These are phyloP conservation scores for Exserohilum turcica DNA, from an alignment of 2,329 filamentous ascomycete species.

Conservation along the genomic window DNA sequence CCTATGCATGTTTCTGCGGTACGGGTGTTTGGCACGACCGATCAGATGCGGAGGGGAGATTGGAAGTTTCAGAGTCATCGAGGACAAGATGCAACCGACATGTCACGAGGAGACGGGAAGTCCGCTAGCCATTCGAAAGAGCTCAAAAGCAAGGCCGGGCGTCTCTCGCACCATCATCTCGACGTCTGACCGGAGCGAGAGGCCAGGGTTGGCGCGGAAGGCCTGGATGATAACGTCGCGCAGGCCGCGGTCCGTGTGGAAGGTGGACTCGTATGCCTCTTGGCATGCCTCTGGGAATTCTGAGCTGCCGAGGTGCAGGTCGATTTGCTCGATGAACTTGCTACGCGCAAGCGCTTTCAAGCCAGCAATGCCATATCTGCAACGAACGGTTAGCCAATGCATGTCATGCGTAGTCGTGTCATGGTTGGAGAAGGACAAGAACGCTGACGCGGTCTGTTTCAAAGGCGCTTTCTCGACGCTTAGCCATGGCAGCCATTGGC, in stretches of 20 bases:
- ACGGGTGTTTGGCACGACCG: not conserved
- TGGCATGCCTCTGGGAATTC: conserved; percentile 56
- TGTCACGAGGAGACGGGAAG: conserved; percentile 48
- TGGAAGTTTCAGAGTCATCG: not conserved
- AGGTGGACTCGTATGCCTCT: conserved; percentile 56
- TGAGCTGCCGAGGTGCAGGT: conserved; percentile 50
- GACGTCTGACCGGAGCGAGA: conserved; percentile 54
- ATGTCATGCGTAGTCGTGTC: conserved; percentile 6
- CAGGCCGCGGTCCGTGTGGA: conserved; percentile 56
- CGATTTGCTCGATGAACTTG: conserved; percentile 55
- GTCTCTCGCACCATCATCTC: conserved; percentile 52
- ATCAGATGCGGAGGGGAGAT: not conserved
- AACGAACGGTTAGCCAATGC: conserved; percentile 29
- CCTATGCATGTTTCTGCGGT: conserved; percentile 8
- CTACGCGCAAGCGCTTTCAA: conserved; percentile 53
- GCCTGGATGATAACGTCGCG: conserved; percentile 55
- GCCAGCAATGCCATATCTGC: conserved; percentile 54
- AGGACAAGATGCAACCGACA: not conserved
- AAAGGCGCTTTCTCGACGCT: conserved; percentile 15
- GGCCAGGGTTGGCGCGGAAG: conserved; percentile 53
- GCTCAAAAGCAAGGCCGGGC: conserved; percentile 54
- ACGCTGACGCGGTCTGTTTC: conserved; percentile 30
- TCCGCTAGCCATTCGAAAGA: conserved; percentile 55
- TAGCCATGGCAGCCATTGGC: conserved; percentile 24
- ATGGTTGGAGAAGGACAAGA: conserved; percentile 14